Conservation (phyloP, 2,329 filamentous ascomycete species). For the Colletotrichum caudatum region DNA sequence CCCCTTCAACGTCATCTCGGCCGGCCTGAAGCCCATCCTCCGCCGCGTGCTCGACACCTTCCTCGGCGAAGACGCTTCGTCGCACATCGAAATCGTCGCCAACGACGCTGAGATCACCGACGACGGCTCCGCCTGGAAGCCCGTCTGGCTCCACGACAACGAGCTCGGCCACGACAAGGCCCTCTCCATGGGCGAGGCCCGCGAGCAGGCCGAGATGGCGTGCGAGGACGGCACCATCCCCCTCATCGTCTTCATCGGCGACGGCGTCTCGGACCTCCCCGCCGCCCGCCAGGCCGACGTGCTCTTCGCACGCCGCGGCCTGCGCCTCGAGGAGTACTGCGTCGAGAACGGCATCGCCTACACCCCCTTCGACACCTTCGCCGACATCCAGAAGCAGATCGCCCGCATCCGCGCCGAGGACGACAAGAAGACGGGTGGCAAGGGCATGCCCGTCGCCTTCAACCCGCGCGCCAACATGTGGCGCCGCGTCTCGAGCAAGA, state of each 20-base stretch:
- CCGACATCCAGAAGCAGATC: conserved; percentile 73
- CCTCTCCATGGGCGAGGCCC: conserved; percentile 71
- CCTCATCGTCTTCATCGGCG: conserved; percentile 77
- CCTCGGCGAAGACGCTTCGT: conserved; percentile 69
- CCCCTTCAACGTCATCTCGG: conserved; percentile 77
- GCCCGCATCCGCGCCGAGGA: conserved; percentile 69
- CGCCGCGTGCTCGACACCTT: conserved; percentile 72
- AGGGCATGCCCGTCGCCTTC: conserved; percentile 70
- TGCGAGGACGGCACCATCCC: conserved; percentile 72
- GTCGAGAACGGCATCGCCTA: conserved; percentile 70
- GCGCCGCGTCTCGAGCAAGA: conserved; percentile 71
- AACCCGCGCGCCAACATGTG: conserved; percentile 78
- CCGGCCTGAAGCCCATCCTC: conserved; percentile 74
- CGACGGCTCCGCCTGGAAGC: conserved; percentile 72
- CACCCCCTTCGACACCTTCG: conserved; percentile 74
- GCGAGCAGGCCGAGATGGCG: conserved; percentile 63
- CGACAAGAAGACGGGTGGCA: conserved; percentile 69
- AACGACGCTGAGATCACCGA: conserved; percentile 72
- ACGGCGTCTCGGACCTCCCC: conserved; percentile 75
- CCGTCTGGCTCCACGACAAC: conserved; percentile 74
- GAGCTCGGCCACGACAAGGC: conserved; percentile 77
- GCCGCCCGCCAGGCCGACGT: conserved; percentile 76
- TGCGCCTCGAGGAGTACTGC: conserved; percentile 76
- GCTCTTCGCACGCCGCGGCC: conserved; percentile 73
- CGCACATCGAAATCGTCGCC: conserved; percentile 74